These are phyloP conservation scores for Vicia villosa DNA, from an alignment of 306 rosid genomes.

Conservation along the genomic window DNA sequence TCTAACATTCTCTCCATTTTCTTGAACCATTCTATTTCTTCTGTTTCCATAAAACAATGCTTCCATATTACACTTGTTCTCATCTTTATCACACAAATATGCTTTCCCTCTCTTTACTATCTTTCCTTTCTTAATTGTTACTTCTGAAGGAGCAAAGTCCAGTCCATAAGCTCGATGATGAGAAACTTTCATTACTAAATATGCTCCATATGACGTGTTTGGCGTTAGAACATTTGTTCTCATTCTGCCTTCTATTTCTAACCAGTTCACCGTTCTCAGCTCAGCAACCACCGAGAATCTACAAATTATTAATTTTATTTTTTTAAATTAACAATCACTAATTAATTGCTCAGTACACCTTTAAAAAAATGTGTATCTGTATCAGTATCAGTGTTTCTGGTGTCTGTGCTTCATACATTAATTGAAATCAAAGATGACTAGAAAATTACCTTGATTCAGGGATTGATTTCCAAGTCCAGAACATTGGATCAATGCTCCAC, in stretches of 20 bases:
- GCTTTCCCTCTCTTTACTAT: constrained; percentile 33
- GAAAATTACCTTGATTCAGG: constrained; percentile 55
- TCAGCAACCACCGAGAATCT: constrained; percentile 55
- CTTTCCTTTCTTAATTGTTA: constrained; percentile 44
- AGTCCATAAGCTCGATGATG: constrained; percentile 60
- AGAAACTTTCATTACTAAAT: constrained; percentile 51
- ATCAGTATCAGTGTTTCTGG: too few species aligned
- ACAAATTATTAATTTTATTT: not conserved
- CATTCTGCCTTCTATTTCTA: constrained; percentile 61
- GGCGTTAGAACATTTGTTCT: constrained; percentile 38
- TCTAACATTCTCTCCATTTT: not conserved
- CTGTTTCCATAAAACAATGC: constrained; percentile 42
- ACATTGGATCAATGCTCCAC: constrained; percentile 51
- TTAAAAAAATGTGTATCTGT: too few species aligned
- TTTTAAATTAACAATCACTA: not conserved
- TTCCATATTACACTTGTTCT: constrained; percentile 41
- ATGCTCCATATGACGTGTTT: constrained; percentile 58
- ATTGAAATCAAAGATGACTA: not conserved
- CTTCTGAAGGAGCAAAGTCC: constrained; percentile 36
- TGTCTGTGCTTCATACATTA: too few species aligned
- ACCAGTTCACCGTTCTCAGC: constrained; percentile 57
- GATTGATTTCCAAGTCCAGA: constrained; percentile 58
- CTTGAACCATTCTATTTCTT: constrained; percentile 11
- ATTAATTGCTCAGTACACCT: too few species aligned
- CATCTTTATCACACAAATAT: constrained; percentile 33